Base-by-base conservation (phyloP, 2,329 filamentous ascomycete species). In the Microcyclospora pomicola region DNA sequence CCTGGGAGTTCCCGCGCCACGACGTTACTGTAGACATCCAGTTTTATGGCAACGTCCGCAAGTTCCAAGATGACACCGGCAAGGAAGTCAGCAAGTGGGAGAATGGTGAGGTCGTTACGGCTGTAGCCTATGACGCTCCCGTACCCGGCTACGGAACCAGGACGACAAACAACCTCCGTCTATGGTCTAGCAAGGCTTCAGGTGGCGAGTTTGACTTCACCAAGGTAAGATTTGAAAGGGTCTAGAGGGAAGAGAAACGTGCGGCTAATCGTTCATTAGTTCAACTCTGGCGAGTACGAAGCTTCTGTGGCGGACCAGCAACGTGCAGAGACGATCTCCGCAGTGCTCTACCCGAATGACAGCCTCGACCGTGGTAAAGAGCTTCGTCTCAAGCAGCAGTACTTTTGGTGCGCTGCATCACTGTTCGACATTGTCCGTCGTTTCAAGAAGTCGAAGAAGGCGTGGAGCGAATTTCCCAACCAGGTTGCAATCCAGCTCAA, bases 191-290 rank as follows among this genome's bases (percentile, higher is more conserved):
- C 69, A 95, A 95, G 65, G 88, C 91, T 32, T 87, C 87, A 33
- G 88, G 84, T 51, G 91, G 91, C 48, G 91, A 98, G 62, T 98
- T 98, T 48, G 88, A 98, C 65, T 98, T 98, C 66, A 88, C 95
- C 56, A 96, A 96, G 19, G 19, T 24, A 24, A 24, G 19, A 24
- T 7, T 24, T 24, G 7, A 24, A 24, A 24, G 4, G 5, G 19
- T 7, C 19, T 7, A 5, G 5, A 7, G 19, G 4, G 19, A 24
- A 24, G 19, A 24, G 4, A 24, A 24, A 7, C 19, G 7, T 24
- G 19, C 5, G 5, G 7, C 19, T 24, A 24, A 24, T 7, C 19
- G 5, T 24, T 4, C 7, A 24, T 24, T 24, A 24, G 61, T 98
- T 98, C 77, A 98, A 98, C 66, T 91, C 73, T 42, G 91, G 91